Base-by-base conservation (phyloP, 345 rosid species). In the Boechera divaricarpa region DNA sequence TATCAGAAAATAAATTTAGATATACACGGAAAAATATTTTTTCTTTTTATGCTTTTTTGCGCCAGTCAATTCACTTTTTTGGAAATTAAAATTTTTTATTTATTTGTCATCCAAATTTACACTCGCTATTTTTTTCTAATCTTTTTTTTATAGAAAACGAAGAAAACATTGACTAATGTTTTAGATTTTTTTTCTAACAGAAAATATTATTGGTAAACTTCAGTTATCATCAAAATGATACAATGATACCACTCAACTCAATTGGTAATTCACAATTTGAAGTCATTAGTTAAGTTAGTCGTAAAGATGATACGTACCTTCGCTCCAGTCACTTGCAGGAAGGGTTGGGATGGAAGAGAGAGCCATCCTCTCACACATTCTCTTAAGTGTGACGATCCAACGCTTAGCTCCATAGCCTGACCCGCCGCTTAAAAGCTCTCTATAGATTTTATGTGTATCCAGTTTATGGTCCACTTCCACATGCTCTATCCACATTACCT, bases 401-500 rank as follows among this genome's bases (percentile, higher is more conserved):
- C 89, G 86, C 51, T 82, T 79, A 4, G 97, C 91, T 18, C 93
- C 92, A 39, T 84, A 93, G 0, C 88, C 97, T 33, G 74, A 60
- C 2, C 73, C 65, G 38, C 78, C 79, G 13, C 81, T 31, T 10
- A 87, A 48, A 29, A 88, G 73, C 32, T 87, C 91, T 64, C 82
- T 68, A 61, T 82, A 93, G 16, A 89, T 87, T 32, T 82, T 59
- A 63, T 89, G 90, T 21, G 88, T 72, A 48, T 78, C 84, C 45
- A 63, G 41, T 78, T 68, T 86, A 0, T 89, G 89, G 45, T 87
- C 90, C 7, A 85, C 94, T 73, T 90, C 92, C 51, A 88, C 92
- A 73, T 93, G 97, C 56, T 91, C 98, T 3, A 93, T 80, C 97
- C 97, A 93, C 7, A 80, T 88, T 24, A 93, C 88, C 98, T 92